These are phyloP conservation scores for Euphrasia confusa DNA, from an alignment of 257 asterid species.

Conservation along the genomic window DNA sequence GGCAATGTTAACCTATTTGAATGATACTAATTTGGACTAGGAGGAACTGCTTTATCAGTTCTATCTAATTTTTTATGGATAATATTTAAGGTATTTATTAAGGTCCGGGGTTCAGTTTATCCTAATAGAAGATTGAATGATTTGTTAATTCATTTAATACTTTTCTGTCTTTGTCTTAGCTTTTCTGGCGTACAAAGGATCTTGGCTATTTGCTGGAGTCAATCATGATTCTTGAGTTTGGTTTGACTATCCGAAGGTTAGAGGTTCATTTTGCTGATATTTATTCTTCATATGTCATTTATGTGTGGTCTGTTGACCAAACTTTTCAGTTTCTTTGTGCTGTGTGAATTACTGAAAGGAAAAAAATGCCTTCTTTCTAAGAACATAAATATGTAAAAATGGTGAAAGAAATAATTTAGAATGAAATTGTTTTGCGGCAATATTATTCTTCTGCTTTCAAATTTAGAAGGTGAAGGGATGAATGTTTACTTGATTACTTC, in stretches of 20 bases:
- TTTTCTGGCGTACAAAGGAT: slow-evolving; percentile 91
- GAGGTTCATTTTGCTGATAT: slow-evolving; percentile 25
- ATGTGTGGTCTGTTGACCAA: slow-evolving; percentile 4
- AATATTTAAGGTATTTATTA: not conserved
- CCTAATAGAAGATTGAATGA: slow-evolving; percentile 1
- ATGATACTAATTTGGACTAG: not conserved
- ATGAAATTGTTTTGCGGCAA: not conserved
- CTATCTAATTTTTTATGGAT: not conserved
- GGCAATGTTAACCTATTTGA: slow-evolving; percentile 7
- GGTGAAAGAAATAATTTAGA: not conserved
- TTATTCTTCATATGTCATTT: slow-evolving; percentile 11
- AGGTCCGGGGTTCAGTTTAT: slow-evolving; percentile 10
- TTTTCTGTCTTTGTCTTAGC: slow-evolving; percentile 39
- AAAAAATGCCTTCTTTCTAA: not conserved
- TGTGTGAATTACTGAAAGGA: not conserved
- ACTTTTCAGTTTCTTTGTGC: not conserved
- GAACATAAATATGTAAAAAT: not conserved
- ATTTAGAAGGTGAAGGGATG: not conserved
- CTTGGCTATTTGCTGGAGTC: slow-evolving; percentile 92
- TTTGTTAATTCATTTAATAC: slow-evolving; percentile 23
- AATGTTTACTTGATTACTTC: not conserved
- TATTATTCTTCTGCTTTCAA: not conserved
- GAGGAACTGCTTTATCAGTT: not conserved
- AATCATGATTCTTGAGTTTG: slow-evolving; percentile 86
- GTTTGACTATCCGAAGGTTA: slow-evolving; percentile 81